Conservation (phyloP, 2,329 filamentous ascomycete species). For the Fusarium vanettenii region DNA sequence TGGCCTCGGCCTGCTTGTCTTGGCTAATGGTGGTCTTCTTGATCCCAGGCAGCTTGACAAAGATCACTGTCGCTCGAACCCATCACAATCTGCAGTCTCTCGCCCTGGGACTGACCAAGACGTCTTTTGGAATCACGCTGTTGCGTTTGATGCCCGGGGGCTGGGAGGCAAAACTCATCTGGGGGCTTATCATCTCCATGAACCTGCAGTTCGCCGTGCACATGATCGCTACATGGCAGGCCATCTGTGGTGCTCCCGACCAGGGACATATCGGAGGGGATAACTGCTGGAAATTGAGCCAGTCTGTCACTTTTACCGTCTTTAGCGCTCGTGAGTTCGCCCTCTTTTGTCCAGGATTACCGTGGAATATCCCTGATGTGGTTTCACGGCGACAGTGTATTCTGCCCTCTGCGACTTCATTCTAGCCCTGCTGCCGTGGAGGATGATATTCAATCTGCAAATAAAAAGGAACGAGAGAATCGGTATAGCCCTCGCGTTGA, state of each 20-base stretch:
- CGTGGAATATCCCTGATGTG: neutral
- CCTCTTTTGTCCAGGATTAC: neutral
- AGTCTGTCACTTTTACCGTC: neutral
- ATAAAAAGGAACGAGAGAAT: neutral
- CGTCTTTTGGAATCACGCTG: neutral
- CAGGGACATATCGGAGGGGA: neutral
- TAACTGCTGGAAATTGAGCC: neutral
- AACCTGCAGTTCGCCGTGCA: neutral
- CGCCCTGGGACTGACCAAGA: neutral
- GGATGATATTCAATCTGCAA: neutral
- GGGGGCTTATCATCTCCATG: neutral
- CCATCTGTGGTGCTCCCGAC: neutral
- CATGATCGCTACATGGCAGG: neutral
- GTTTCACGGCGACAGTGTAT: neutral
- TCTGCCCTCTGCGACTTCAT: neutral
- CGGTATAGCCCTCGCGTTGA: neutral
- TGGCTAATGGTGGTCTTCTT: neutral
- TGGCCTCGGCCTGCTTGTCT: neutral
- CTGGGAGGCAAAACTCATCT: neutral
- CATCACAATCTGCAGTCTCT: neutral
- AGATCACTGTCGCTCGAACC: neutral
- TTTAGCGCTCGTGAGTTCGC: neutral
- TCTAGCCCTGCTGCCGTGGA: neutral
- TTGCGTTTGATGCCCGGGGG: neutral
- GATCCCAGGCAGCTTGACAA: neutral